Percentiles rank a stretch among this genome's conserved stretches.
Conservation (phyloP, 176 grass and related monocot species). For the Lolium multiflorum region DNA sequence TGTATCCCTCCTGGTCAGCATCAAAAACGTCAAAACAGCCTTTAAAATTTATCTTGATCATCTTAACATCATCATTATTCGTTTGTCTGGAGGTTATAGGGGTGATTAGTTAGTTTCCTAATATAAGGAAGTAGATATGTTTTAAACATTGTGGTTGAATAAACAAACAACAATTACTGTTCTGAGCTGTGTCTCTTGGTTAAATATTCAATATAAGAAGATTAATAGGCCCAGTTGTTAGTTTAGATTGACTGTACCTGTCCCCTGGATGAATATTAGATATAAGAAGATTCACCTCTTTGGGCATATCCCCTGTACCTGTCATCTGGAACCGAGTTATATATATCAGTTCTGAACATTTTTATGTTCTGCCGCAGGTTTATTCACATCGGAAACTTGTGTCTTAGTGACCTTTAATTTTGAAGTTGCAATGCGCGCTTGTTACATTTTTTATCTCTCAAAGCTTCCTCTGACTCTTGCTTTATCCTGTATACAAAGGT, state of each 20-base stretch:
- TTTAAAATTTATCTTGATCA: not conserved
- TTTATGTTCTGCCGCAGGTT: not conserved
- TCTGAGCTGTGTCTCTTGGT: not conserved
- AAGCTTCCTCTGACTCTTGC: slow-evolving; percentile 1
- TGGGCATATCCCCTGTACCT: not conserved
- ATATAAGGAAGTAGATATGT: not conserved
- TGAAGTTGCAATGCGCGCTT: not conserved
- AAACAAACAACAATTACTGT: not conserved
- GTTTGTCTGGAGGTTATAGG: slow-evolving; percentile 3
- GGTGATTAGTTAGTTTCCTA: slow-evolving; percentile 12
- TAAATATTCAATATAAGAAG: not conserved
- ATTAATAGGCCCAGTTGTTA: not conserved
- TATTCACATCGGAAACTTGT: not conserved
- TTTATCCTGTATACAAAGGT: slow-evolving; percentile 51
- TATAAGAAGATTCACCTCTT: not conserved
- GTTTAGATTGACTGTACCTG: not conserved
- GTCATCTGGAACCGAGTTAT: not conserved
- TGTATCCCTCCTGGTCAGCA: not conserved
- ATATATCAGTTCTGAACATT: not conserved
- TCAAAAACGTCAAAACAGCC: not conserved
- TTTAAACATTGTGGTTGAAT: slow-evolving; percentile 8
- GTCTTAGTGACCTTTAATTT: slow-evolving; percentile 8
- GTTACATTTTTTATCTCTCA: not conserved
- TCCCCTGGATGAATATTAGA: too few relatives aligned
- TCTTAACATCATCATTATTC: not conserved